A percentile compares a stretch with the other conserved stretches of the same genome.
Conservation (phyloP, 2,329 filamentous ascomycete genomes). For the Aspergillus sclerotialis region DNA sequence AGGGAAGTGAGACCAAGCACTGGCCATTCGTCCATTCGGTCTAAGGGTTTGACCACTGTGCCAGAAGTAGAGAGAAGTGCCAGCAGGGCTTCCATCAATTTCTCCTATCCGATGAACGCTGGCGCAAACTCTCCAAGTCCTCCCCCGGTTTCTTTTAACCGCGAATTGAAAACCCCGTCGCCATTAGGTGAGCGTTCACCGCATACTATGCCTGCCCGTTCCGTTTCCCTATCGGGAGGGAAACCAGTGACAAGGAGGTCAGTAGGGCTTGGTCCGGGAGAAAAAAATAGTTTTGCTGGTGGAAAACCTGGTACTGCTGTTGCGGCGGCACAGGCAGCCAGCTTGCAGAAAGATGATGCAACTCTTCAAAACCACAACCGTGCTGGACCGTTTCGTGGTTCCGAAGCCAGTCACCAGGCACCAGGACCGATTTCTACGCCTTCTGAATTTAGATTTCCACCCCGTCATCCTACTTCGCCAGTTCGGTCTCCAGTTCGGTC, state of each 20-base stretch:
- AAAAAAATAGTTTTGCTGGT: slow-evolving; percentile 11
- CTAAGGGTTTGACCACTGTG: slow-evolving; percentile 19
- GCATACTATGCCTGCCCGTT: slow-evolving; percentile 8
- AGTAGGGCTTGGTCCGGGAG: slow-evolving; percentile 14
- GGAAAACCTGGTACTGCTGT: slow-evolving; percentile 21
- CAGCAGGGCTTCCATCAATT: slow-evolving; percentile 42
- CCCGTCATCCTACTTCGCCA: too few relatives aligned
- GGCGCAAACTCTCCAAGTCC: slow-evolving; percentile 34
- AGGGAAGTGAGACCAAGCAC: slow-evolving; percentile 12
- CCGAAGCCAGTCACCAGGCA: too few relatives aligned
- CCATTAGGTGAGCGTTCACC: slow-evolving; percentile 17
- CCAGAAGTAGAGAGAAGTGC: slow-evolving; percentile 31
- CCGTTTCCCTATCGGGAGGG: neutral
- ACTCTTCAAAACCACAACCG: neutral
- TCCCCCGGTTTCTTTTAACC: slow-evolving; percentile 7
- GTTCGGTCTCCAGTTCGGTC: too few relatives aligned
- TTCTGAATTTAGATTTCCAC: too few relatives aligned
- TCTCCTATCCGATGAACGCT: slow-evolving; percentile 39
- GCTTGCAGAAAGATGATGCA: slow-evolving; percentile 10
- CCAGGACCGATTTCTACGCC: too few relatives aligned
- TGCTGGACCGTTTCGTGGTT: neutral
- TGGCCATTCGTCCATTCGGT: slow-evolving; percentile 8
- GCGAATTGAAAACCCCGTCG: slow-evolving; percentile 8
- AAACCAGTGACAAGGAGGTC: slow-evolving; percentile 18
- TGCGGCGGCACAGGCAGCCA: slow-evolving; percentile 22